A percentile compares a stretch with the other conserved stretches of the same genome.
phyloP scores from a whole-genome alignment of 208 protist genomes.

The Leishmania mexicana region DNA sequence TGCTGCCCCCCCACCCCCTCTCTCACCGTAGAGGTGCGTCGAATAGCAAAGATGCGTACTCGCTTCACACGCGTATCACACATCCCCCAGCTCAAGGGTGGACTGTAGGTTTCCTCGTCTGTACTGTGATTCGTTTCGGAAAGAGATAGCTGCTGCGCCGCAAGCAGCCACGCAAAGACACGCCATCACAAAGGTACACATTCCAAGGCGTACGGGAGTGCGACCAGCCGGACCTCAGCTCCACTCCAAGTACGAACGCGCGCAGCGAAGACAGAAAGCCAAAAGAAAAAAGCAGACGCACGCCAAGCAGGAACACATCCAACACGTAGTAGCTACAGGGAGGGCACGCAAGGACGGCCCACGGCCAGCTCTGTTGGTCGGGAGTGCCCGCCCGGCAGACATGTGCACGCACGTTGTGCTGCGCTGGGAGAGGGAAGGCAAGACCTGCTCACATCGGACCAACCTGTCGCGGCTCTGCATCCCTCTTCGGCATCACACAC shows the following conservation, averaged over 20 bases:
- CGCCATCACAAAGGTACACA: not conserved
- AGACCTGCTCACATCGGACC: not conserved
- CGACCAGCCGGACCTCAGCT: not conserved
- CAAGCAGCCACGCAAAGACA: not conserved
- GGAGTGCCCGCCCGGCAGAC: not conserved
- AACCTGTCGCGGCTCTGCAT: not conserved
- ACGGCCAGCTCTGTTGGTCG: not conserved
- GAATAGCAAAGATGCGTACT: not conserved
- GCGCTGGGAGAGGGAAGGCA: not conserved
- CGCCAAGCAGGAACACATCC: not conserved
- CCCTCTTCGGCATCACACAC: not conserved
- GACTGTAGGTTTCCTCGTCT: not conserved
- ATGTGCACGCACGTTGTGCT: not conserved
- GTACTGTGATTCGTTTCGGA: not conserved
- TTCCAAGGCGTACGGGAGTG: not conserved
- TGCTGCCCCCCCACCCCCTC: not conserved
- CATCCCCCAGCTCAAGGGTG: not conserved
- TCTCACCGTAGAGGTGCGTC: not conserved
- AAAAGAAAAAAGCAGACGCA: not conserved
- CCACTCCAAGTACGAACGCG: not conserved
- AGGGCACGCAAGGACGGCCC: not conserved
- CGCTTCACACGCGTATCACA: not conserved
- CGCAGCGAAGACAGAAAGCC: not conserved
- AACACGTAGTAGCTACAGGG: not conserved
- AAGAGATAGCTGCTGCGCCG: not conserved